Base-by-base conservation (phyloP, 148 eudicot genomes). In the Selenicereus undatus region DNA sequence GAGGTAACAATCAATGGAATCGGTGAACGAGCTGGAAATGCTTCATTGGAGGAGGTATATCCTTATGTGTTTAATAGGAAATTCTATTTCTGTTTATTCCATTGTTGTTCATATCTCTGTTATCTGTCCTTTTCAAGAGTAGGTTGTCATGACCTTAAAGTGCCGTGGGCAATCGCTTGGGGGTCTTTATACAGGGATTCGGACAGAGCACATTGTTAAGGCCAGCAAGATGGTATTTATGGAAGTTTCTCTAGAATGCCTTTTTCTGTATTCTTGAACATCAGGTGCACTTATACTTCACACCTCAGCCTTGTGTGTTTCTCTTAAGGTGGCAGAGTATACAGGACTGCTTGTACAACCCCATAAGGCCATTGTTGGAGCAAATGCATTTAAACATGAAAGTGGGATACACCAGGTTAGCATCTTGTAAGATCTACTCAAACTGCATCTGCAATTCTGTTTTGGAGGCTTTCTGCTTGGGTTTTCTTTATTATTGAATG, bases 11-110 rank as follows among this genome's bases (percentile, higher is more conserved):
- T 96, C 78, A 96, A 96, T 83, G 99, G 99, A 74, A 93, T 96
- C 65, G 99, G 98, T 83, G 98, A 96, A 83, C 89, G 99, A 89
- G 99, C 98, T 80, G 99, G 99, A 73, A 96, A 92, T 86, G 97
- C 99, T 74, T 93, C 99, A 50, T 77, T 95, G 65, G 99, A 95
- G 88, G 99, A 95, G 97, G 99, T 95, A 80, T 64, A 90, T 76
- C 75, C 43, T 71, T 79, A 69, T 80, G 12, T 39, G 43, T 2
- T 48, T 48, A 8, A 48, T 48, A 48, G 17, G n/a, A 64, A 16
- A 36, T 52, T 13, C 24, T 65, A 11, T 66, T 17, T 81, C 24
- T 30, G 56, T 35, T 60, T 60, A 32, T 35, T 52, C 21, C 24
- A 51, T 5, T 11, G 77, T 42, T 29, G 48, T 36, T 81, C 68